Conservation (phyloP, 2,329 filamentous ascomycete genomes). For the Periconia sp. region DNA sequence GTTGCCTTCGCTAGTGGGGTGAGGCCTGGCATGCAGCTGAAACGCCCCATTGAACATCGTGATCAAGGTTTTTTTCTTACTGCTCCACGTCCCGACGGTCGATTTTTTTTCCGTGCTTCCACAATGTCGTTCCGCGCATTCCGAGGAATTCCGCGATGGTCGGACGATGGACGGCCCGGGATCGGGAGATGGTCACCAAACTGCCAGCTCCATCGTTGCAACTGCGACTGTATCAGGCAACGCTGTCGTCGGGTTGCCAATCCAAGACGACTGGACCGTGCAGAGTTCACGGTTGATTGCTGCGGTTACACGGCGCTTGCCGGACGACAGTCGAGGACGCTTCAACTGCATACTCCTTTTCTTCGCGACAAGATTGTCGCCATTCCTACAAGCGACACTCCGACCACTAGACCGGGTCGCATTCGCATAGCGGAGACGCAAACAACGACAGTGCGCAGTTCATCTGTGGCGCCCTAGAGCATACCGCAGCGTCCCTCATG, state of each 20-base stretch:
- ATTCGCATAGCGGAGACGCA: not conserved
- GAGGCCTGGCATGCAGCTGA: too few species aligned
- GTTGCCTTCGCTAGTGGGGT: too few species aligned
- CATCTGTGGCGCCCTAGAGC: slow-evolving; percentile 14
- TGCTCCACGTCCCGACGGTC: too few species aligned
- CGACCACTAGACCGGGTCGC: too few species aligned
- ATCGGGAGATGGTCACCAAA: slow-evolving; percentile 1
- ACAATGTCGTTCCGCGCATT: not conserved
- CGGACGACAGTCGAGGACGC: slow-evolving; percentile 15
- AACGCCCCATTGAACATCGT: too few species aligned
- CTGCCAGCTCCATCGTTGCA: slow-evolving; percentile 17
- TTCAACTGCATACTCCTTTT: too few species aligned
- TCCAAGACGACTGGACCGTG: slow-evolving; percentile 15
- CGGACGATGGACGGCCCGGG: slow-evolving; percentile 2
- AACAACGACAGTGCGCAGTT: not conserved
- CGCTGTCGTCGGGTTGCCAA: not conserved
- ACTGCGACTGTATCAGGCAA: too few species aligned
- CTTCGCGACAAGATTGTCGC: too few species aligned
- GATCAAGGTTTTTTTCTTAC: too few species aligned
- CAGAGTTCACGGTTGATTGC: slow-evolving; percentile 32
- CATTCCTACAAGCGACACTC: too few species aligned
- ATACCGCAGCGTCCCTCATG: slow-evolving; percentile 15
- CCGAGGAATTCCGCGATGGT: not conserved
- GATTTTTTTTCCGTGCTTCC: not conserved
- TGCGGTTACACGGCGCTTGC: slow-evolving; percentile 26